phyloP scores from a whole-genome alignment of 192 early-diverging fungal genomes.

The Dissophora globulifera region DNA sequence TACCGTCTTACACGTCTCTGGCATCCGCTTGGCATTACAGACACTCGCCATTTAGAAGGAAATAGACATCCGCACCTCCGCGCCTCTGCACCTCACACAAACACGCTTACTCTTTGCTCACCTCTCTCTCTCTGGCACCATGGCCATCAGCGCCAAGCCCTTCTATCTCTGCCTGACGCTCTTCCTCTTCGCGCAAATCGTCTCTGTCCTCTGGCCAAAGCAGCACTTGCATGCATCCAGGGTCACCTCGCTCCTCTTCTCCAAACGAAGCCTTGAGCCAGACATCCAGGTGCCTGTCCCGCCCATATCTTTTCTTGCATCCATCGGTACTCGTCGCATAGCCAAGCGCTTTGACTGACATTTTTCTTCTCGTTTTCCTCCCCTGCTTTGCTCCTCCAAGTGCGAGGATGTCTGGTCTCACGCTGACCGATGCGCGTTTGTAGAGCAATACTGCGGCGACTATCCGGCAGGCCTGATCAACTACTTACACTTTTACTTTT shows the following conservation, averaged over 20 bases:
- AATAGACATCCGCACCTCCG: too few relatives aligned
- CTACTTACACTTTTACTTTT: constrained; percentile 70
- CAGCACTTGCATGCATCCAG: constrained; percentile 4
- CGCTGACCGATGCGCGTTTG: constrained; percentile 67
- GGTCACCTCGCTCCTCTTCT: constrained; percentile 1
- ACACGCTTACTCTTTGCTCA: background rate
- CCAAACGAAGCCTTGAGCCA: constrained; percentile 32
- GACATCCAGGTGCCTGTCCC: constrained; percentile 24
- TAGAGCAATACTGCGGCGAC: constrained; percentile 69
- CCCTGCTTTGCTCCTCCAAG: constrained; percentile 37
- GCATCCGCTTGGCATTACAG: too few relatives aligned
- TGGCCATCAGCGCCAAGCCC: constrained; percentile 29
- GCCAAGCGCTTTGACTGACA: too few relatives aligned
- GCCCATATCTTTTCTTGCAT: background rate
- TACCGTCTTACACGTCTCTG: too few relatives aligned
- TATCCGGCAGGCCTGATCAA: constrained; percentile 70
- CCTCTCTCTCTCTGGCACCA: constrained; percentile 9
- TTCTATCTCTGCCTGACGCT: constrained; percentile 46
- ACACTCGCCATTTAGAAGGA: too few relatives aligned
- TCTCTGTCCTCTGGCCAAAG: constrained; percentile 34
- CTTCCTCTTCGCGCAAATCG: constrained; percentile 32
- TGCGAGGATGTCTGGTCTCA: constrained; percentile 63
- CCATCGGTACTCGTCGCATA: too few relatives aligned
- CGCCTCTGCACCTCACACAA: background rate
- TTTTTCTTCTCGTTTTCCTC: background rate